A percentile compares a stretch with the other conserved stretches of the same genome.
Conservation (phyloP, 129 eudicot species). For the Escallonia rubra region DNA sequence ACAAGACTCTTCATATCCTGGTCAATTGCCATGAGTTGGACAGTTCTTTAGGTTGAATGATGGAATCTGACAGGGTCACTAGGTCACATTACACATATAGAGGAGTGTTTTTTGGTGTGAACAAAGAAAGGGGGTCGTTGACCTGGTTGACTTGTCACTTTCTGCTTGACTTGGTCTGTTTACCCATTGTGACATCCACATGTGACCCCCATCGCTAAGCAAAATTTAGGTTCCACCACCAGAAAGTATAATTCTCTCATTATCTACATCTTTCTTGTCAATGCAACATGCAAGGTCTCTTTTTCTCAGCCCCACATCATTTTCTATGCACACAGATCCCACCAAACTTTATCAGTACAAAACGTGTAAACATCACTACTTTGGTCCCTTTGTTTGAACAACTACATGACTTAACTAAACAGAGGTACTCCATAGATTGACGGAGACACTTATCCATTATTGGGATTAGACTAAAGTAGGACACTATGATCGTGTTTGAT, state of each 20-base stretch:
- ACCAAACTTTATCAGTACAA: too few species aligned
- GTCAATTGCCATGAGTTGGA: too few species aligned
- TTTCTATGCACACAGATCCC: too few species aligned
- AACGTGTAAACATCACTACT: too few species aligned
- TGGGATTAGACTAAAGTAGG: too few species aligned
- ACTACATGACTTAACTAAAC: too few species aligned
- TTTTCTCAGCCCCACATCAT: too few species aligned
- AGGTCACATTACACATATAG: constrained; percentile 13
- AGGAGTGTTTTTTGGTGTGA: constrained; percentile 4
- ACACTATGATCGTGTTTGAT: too few species aligned
- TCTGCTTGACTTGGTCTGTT: constrained; percentile 51
- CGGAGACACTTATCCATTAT: too few species aligned
- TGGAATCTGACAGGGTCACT: constrained; percentile 14
- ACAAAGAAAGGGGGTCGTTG: constrained; percentile 19
- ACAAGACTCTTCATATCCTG: too few species aligned
- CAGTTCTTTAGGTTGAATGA: not conserved
- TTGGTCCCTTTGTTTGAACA: too few species aligned
- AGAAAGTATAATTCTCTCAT: not conserved
- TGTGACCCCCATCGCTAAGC: not conserved
- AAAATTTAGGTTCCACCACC: not conserved
- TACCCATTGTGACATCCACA: constrained; percentile 36
- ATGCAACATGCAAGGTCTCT: not conserved
- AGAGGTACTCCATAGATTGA: too few species aligned
- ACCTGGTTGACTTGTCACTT: constrained; percentile 57
- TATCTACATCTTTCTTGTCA: not conserved